Conservation (phyloP, 305 asterid species). For the Fraxinus greggii region DNA sequence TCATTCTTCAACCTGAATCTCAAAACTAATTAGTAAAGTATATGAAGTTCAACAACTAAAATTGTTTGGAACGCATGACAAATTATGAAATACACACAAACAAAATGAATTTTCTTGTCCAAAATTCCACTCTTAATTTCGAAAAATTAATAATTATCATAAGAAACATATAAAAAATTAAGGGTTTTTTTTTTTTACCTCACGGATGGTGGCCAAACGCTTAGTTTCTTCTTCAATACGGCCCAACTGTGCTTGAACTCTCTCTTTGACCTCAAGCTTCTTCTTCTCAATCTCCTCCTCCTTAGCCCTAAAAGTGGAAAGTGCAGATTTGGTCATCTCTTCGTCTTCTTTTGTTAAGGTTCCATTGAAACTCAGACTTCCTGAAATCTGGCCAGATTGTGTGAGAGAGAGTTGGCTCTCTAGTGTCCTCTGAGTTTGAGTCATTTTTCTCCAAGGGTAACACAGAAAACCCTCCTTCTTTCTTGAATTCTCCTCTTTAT, state of each 20-base stretch:
- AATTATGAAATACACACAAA: background rate
- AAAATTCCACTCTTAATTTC: background rate
- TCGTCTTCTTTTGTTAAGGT: constrained; percentile 66
- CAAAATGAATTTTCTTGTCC: background rate
- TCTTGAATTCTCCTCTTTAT: constrained; percentile 36
- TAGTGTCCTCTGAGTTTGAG: constrained; percentile 51
- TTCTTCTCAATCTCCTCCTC: constrained; percentile 98
- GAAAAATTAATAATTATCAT: background rate
- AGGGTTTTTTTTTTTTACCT: constrained; percentile 42
- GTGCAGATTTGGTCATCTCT: constrained; percentile 88
- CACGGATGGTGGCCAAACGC: constrained; percentile 82
- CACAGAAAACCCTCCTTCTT: constrained; percentile 34
- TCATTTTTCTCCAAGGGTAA: constrained; percentile 22
- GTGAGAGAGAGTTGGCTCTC: constrained; percentile 54
- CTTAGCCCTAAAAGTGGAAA: constrained; percentile 76
- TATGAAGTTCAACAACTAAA: constrained; percentile 4
- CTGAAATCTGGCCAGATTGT: constrained; percentile 64
- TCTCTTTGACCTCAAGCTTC: constrained; percentile 86
- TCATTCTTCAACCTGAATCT: background rate
- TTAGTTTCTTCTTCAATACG: constrained; percentile 93
- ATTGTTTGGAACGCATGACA: background rate
- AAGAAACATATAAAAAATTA: background rate
- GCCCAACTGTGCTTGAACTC: constrained; percentile 83
- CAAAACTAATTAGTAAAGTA: background rate
- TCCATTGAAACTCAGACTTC: constrained; percentile 65